Evolutionary conservation across 345 rosid species (phyloP).

Genomic region (Brassica cretica): DNA sequence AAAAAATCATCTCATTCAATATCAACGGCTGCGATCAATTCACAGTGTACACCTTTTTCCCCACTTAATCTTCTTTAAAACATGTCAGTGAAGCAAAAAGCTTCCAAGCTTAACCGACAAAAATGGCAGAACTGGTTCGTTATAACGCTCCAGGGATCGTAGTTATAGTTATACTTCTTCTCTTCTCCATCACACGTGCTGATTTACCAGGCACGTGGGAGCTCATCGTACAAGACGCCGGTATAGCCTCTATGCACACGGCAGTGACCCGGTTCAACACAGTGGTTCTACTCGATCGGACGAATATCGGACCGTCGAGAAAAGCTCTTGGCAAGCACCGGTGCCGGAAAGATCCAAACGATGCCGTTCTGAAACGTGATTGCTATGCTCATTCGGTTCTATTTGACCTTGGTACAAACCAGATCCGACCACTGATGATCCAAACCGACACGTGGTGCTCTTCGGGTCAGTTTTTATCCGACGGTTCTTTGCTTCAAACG

Average conservation of each 20-base stretch:
- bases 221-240: conserved; percentile 63
- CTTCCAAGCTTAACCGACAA: conserved; percentile 30
- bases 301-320: conserved; percentile 79
- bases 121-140: conserved; percentile 31
- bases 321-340: conserved; percentile 53
- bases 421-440: conserved; percentile 60
- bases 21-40: conserved; percentile 23
- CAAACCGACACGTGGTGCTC: conserved; percentile 84
- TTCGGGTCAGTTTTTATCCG: conserved; percentile 69
- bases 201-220: conserved; percentile 89
- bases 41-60: neutral
- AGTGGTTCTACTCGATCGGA: conserved; percentile 80
- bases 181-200: conserved; percentile 35
- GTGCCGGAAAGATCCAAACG: conserved; percentile 62
- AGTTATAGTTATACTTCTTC: neutral
- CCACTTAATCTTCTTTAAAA: conserved; percentile 8
- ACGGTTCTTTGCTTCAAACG: conserved; percentile 71
- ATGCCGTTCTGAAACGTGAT: conserved; percentile 56
- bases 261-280: conserved; percentile 95
- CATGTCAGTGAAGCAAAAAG: conserved; percentile 23
- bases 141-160: neutral
- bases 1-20: neutral
- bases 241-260: conserved; percentile 94
- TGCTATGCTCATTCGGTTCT: conserved; percentile 78
- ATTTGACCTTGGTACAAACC: conserved; percentile 51